A percentile compares a stretch with the other conserved stretches of the same genome.
Evolutionary conservation across 2,329 filamentous ascomycete genomes (phyloP).

Genomic region (Penicillium sp.): DNA sequence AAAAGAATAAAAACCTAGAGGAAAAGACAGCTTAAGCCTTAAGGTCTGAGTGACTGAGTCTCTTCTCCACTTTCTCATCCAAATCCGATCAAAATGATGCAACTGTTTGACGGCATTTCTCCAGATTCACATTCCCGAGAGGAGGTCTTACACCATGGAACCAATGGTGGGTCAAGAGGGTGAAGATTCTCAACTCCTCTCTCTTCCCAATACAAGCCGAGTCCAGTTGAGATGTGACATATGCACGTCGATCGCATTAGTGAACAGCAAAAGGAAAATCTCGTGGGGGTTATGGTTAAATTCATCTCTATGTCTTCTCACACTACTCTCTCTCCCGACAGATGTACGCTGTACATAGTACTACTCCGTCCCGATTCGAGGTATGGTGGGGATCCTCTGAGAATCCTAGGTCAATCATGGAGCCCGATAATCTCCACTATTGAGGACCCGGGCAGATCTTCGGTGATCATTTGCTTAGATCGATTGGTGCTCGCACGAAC

Average conservation of each 20-base stretch:
- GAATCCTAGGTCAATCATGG: neutral
- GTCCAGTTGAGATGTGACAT: slow-evolving; percentile 6
- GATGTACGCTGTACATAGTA: too few relatives aligned
- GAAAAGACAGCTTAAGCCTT: neutral
- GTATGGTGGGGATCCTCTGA: neutral
- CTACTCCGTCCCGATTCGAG: neutral
- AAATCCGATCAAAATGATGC: neutral
- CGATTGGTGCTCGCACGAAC: slow-evolving; percentile 26
- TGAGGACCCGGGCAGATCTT: slow-evolving; percentile 28
- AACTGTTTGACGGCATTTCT: neutral
- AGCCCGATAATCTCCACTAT: slow-evolving; percentile 20
- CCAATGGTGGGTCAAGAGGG: neutral
- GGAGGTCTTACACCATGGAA: neutral
- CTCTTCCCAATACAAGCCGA: neutral
- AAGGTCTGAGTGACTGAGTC: too few relatives aligned
- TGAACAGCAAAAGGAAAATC: slow-evolving; percentile 5
- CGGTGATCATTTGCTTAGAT: slow-evolving; percentile 19
- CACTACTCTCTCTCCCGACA: neutral
- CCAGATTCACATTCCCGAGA: slow-evolving; percentile 4
- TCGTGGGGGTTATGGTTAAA: too few relatives aligned
- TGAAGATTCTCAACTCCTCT: slow-evolving; percentile 1
- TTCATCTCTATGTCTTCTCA: too few relatives aligned
- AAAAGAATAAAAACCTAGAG: too few relatives aligned
- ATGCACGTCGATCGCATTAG: slow-evolving; percentile 9
- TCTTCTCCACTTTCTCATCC: neutral